Evolutionary conservation across 1,284 basidiomycete species (phyloP), one percentile per base, ranked within the genome.

Genomic region (Wolfiporia cocos): DNA sequence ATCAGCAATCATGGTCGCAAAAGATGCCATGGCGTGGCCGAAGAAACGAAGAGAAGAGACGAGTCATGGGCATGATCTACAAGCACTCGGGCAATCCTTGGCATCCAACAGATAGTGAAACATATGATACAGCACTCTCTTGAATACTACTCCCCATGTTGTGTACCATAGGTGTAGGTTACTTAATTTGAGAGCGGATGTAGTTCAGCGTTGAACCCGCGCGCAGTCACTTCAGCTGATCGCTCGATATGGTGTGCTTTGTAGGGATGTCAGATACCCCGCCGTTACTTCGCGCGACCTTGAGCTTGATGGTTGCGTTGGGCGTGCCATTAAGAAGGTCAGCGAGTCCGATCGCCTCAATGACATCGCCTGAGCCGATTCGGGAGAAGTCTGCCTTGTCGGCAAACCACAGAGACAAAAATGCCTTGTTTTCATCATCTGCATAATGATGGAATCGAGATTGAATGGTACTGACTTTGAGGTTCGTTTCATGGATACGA

Each of bases 401-500:
- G 14, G 67, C 75, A 56, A 97, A 90, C 85, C 91, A 95, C 7
- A 97, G 69, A 7, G 93, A 93, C 12, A 97, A 72, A n/a, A 39
- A 97, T 70, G 37, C 92, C 93, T 78, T 97, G 93, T 79, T 97
- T 97, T 86, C 94, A 53, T 39, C 19, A 12, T 14, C 12, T 2
- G 12, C 12, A 26, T 19, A 24, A 33, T 39, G 14, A 40, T 10
- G 5, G 6, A 5, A n/a, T 14, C 11, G n/a, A n/a, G n/a, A 7
- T 26, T 29, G 29, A 9, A 29, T 38, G 14, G 11, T 32, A 53
- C 70, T 32, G 51, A 86, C 89, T 73, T 96, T 96, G 48, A 96
- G 69, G 66, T 98, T 98, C 11, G 94, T 97, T 68, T 98, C 92
- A 66, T 99, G 96, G 49, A 99, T 99, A 50, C 96, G 87, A 49